Conservation (phyloP, 2,329 filamentous ascomycete genomes). For the Penicillium verrucosum region DNA sequence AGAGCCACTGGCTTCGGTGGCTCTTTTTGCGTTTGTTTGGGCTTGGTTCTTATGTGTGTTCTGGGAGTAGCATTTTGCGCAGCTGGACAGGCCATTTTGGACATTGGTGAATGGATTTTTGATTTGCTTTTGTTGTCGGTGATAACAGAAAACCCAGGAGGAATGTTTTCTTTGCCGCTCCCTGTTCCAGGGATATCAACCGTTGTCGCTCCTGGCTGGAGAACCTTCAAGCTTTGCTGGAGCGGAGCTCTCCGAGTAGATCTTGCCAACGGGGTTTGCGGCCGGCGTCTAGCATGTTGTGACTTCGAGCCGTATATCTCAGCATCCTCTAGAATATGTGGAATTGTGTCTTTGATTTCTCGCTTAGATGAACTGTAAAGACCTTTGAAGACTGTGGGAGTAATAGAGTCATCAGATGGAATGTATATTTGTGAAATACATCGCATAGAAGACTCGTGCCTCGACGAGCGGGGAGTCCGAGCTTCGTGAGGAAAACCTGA, state of each 20-base stretch:
- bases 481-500: conserved; percentile 25
- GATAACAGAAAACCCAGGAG: conserved; percentile 43
- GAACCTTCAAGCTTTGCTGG: conserved; percentile 39
- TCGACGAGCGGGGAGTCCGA: conserved; percentile 35
- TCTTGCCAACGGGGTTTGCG: conserved; percentile 21
- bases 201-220: conserved; percentile 42
- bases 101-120: background rate
- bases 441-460: conserved; percentile 25
- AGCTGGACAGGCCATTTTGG: background rate
- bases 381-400: conserved; percentile 44
- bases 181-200: conserved; percentile 53
- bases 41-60: background rate
- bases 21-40: background rate
- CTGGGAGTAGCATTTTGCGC: background rate
- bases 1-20: conserved; percentile 5
- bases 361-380: conserved; percentile 43
- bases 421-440: conserved; percentile 44
- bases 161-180: conserved; percentile 62
- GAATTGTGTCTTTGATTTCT: conserved; percentile 3
- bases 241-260: conserved; percentile 46
- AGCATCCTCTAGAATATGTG: conserved; percentile 13
- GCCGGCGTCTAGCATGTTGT: conserved; percentile 34
- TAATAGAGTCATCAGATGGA: conserved; percentile 41
- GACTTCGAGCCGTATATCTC: conserved; percentile 35
- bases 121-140: conserved; percentile 17